Conservation (phyloP, 2,329 filamentous ascomycete genomes). For the Stagonosporopsis tanaceti region DNA sequence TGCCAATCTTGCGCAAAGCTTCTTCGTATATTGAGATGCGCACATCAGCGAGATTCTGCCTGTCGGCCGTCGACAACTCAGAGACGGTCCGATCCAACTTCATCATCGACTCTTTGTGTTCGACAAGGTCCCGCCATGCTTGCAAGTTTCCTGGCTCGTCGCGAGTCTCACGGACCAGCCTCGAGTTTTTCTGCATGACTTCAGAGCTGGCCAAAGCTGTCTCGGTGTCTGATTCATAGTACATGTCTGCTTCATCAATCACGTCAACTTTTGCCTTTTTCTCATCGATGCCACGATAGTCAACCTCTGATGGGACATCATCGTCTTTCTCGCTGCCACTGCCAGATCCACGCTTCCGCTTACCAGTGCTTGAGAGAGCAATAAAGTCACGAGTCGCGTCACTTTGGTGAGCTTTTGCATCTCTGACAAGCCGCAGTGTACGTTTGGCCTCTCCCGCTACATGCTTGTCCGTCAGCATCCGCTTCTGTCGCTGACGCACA, state of each 20-base stretch:
- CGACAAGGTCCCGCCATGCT: constrained; percentile 80
- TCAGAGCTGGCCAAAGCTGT: constrained; percentile 31
- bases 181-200: constrained; percentile 62
- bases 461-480: constrained; percentile 52
- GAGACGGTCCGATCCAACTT: constrained; percentile 55
- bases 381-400: constrained; percentile 42
- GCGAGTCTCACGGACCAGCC: constrained; percentile 70
- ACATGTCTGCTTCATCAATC: constrained; percentile 48
- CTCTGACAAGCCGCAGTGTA: constrained; percentile 38
- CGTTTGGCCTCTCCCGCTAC: constrained; percentile 33
- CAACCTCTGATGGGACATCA: constrained; percentile 18
- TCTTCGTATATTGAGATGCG: constrained; percentile 82
- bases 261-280: constrained; percentile 6
- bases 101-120: constrained; percentile 77
- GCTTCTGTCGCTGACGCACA: constrained; percentile 55
- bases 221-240: constrained; percentile 40
- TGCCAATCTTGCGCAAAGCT: constrained; percentile 68
- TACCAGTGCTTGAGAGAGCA: constrained; percentile 28
- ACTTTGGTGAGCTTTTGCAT: not conserved
- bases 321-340: constrained; percentile 25
- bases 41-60: constrained; percentile 75
- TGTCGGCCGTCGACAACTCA: constrained; percentile 66
- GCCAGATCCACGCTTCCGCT: constrained; percentile 29
- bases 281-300: constrained; percentile 52
- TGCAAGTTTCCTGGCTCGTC: constrained; percentile 71